These are phyloP conservation scores for Lagenaria siceraria DNA, from an alignment of 306 rosid species.

Conservation along the genomic window DNA sequence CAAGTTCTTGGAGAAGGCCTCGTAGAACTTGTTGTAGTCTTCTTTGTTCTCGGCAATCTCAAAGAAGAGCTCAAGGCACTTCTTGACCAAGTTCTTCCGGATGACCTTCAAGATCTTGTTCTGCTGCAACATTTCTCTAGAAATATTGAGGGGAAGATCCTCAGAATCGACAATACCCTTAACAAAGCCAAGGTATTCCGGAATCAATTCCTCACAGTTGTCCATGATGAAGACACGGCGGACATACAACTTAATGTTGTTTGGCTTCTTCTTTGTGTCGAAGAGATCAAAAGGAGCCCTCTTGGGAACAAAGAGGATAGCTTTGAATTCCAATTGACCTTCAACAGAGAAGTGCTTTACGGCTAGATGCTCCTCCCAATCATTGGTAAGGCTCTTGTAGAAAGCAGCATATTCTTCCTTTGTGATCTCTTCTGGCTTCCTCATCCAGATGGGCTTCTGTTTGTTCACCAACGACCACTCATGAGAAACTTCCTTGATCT, in stretches of 20 bases:
- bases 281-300: conserved; percentile 21
- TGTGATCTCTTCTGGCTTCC: conserved; percentile 19
- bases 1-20: conserved; percentile 19
- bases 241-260: conserved; percentile 22
- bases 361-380: conserved; percentile 19
- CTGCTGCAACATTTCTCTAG: conserved; percentile 22
- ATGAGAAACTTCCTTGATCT: conserved; percentile 17
- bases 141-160: conserved; percentile 19
- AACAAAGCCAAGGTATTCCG: conserved; percentile 17
- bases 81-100: conserved; percentile 20
- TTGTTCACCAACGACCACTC: conserved; percentile 23
- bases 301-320: conserved; percentile 19
- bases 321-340: conserved; percentile 21
- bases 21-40: conserved; percentile 19
- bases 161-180: conserved; percentile 10
- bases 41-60: conserved; percentile 22
- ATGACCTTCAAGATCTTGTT: conserved; percentile 23
- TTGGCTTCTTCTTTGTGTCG: conserved; percentile 23
- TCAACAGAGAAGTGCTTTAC: conserved; percentile 24
- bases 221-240: conserved; percentile 22
- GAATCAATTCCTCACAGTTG: conserved; percentile 25
- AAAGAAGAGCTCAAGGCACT: conserved; percentile 23
- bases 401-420: conserved; percentile 23
- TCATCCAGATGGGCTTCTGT: conserved; percentile 23
- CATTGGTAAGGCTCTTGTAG: conserved; percentile 24